phyloP scores from a whole-genome alignment of 2,329 filamentous ascomycete species.

The Phoma herbarum region DNA sequence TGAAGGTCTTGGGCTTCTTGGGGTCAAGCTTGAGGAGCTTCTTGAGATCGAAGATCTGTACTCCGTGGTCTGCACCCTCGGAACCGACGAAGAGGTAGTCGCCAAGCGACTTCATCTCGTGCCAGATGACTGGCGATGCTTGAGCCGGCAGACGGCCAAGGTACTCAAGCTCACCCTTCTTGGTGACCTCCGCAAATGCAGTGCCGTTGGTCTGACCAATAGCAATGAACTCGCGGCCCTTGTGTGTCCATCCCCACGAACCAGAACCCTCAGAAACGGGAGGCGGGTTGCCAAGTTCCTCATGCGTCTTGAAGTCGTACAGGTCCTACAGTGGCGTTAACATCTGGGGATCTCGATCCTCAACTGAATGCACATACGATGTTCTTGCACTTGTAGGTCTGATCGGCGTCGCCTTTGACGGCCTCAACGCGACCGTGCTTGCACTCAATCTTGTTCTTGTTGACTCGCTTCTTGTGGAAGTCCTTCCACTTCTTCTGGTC shows the following conservation, averaged over 20 bases:
- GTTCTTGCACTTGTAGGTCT: conserved; percentile 54
- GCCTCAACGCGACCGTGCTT: conserved; percentile 49
- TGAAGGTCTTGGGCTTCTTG: conserved; percentile 44
- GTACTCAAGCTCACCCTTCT: conserved; percentile 60
- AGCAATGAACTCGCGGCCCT: conserved; percentile 64
- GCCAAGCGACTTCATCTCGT: conserved; percentile 59
- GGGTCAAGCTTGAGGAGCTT: conserved; percentile 49
- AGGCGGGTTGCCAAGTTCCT: conserved; percentile 59
- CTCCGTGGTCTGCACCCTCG: conserved; percentile 57
- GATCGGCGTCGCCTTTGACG: conserved; percentile 49
- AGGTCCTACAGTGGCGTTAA: conserved; percentile 53
- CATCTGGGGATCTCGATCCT: background rate
- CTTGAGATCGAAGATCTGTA: conserved; percentile 69
- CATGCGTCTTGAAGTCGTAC: conserved; percentile 65
- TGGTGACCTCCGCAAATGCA: conserved; percentile 62
- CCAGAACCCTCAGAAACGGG: conserved; percentile 52
- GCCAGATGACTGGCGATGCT: conserved; percentile 58
- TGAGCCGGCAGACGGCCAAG: conserved; percentile 62
- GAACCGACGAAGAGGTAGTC: conserved; percentile 55
- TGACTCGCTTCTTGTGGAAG: conserved; percentile 40
- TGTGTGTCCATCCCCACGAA: conserved; percentile 64
- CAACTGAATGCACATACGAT: conserved; percentile 54
- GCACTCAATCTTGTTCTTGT: conserved; percentile 44
- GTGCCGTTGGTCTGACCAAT: conserved; percentile 66
- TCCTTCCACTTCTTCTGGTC: conserved; percentile 45